A percentile compares a stretch with the other conserved stretches of the same genome.
These are phyloP conservation scores for Domatiomyces catenatus DNA, from an alignment of 2,329 filamentous ascomycete genomes.

Conservation along the genomic window DNA sequence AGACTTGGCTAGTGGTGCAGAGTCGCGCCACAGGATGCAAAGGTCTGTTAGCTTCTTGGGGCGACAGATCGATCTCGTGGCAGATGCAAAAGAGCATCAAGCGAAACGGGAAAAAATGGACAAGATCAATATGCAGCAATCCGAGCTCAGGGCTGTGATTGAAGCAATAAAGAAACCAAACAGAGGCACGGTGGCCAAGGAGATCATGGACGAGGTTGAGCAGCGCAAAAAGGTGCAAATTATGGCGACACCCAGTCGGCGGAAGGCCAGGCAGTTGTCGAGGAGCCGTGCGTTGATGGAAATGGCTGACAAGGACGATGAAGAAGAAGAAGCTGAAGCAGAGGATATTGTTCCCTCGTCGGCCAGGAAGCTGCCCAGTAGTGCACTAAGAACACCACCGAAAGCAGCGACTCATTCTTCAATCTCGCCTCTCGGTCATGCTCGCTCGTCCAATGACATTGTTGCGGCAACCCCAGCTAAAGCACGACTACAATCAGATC, in stretches of 20 bases:
- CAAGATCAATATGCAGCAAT: constrained; percentile 31
- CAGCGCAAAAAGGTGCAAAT: constrained; percentile 32
- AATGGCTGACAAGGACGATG: background rate
- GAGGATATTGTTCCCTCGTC: constrained; percentile 16
- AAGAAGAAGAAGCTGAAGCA: constrained; percentile 6
- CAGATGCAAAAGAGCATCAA: constrained; percentile 30
- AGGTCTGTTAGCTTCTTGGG: constrained; percentile 31
- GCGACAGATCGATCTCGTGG: constrained; percentile 34
- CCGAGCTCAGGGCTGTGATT: constrained; percentile 34
- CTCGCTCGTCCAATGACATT: background rate
- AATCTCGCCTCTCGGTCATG: background rate
- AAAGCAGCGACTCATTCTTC: constrained; percentile 13
- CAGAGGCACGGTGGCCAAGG: constrained; percentile 29
- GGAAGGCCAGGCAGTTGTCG: constrained; percentile 21
- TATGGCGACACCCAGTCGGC: constrained; percentile 32
- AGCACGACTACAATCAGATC: constrained; percentile 1
- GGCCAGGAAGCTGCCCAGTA: constrained; percentile 18
- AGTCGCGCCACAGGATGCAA: constrained; percentile 27
- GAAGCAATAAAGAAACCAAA: constrained; percentile 33
- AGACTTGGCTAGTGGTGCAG: background rate
- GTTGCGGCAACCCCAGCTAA: constrained; percentile 7
- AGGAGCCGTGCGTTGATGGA: background rate
- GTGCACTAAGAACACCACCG: constrained; percentile 22
- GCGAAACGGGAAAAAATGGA: constrained; percentile 32
- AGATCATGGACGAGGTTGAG: constrained; percentile 29